Percentiles rank a stretch among this genome's conserved stretches.
These are phyloP conservation scores for Starmerella sp. DNA, from an alignment of 805 yeast genomes.

Conservation along the genomic window DNA sequence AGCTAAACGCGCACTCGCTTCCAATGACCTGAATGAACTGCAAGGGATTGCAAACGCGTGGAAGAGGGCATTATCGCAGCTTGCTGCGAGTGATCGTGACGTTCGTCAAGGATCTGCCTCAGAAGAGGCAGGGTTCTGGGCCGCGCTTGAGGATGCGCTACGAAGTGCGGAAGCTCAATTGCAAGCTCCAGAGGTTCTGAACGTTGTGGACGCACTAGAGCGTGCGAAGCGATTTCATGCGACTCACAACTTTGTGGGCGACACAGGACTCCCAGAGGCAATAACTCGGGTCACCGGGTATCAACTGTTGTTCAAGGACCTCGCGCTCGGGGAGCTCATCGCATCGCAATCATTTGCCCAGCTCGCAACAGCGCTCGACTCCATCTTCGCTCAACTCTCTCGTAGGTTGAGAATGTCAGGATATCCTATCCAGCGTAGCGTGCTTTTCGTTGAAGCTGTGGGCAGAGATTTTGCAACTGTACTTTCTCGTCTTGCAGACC, in stretches of 20 bases:
- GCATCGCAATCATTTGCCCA: constrained; percentile 37
- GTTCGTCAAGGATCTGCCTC: constrained; percentile 46
- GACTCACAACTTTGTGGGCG: constrained; percentile 59
- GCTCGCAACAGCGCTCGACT: constrained; percentile 36
- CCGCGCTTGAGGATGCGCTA: constrained; percentile 53
- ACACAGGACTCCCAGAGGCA: constrained; percentile 54
- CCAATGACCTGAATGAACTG: constrained; percentile 48
- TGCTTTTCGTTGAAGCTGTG: constrained; percentile 29
- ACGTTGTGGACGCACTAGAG: constrained; percentile 50
- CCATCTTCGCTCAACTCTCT: constrained; percentile 46
- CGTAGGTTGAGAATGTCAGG: constrained; percentile 47
- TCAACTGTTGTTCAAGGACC: constrained; percentile 47
- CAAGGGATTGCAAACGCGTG: constrained; percentile 63
- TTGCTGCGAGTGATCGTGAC: constrained; percentile 44
- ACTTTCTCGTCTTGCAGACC: constrained; percentile 27
- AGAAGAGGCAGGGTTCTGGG: constrained; percentile 74
- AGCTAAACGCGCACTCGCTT: background rate
- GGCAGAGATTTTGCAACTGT: constrained; percentile 41
- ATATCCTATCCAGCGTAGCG: constrained; percentile 38
- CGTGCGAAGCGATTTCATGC: constrained; percentile 71
- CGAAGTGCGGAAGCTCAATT: constrained; percentile 47
- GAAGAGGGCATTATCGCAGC: constrained; percentile 51
- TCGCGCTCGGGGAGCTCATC: constrained; percentile 53
- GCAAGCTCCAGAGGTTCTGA: constrained; percentile 39
- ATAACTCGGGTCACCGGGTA: constrained; percentile 41